These are phyloP conservation scores for Boletus vinaceobasis DNA, from an alignment of 768 basidiomycete species.

Conservation along the genomic window DNA sequence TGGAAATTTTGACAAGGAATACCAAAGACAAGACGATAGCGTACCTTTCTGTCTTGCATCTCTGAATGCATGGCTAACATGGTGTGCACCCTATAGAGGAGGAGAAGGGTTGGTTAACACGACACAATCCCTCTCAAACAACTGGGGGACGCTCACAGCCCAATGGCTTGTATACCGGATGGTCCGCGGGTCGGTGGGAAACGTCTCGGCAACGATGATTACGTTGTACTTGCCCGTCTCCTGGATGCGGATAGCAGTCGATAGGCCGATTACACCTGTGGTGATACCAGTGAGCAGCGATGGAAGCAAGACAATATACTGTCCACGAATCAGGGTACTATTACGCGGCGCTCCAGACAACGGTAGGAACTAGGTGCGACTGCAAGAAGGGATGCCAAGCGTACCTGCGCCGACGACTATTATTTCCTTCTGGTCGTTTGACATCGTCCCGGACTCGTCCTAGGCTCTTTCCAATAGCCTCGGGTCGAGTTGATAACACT, in stretches of 20 bases:
- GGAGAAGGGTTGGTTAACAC: not conserved
- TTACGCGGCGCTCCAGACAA: too few species aligned
- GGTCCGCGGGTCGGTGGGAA: constrained; percentile 71
- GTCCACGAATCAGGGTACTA: not conserved
- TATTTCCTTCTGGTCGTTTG: constrained; percentile 23
- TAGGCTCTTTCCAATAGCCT: constrained; percentile 1
- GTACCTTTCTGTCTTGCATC: constrained; percentile 57
- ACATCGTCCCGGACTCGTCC: constrained; percentile 6
- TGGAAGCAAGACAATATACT: not conserved
- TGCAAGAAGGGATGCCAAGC: not conserved
- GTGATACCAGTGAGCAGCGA: not conserved
- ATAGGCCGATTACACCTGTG: constrained; percentile 73
- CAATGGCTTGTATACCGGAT: constrained; percentile 77
- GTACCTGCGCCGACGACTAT: constrained; percentile 42
- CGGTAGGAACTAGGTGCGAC: not conserved
- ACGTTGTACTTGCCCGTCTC: constrained; percentile 60
- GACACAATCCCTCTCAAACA: not conserved
- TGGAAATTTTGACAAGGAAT: not conserved
- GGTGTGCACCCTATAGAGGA: constrained; percentile 68
- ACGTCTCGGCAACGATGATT: constrained; percentile 63
- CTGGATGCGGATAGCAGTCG: constrained; percentile 70
- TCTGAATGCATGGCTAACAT: constrained; percentile 56
- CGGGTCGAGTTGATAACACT: constrained; percentile 6
- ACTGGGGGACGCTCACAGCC: constrained; percentile 53
- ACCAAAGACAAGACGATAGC: not conserved